phyloP scores from a whole-genome alignment of 441 rosid genomes.

The Cnidoscolus chayamansa region DNA sequence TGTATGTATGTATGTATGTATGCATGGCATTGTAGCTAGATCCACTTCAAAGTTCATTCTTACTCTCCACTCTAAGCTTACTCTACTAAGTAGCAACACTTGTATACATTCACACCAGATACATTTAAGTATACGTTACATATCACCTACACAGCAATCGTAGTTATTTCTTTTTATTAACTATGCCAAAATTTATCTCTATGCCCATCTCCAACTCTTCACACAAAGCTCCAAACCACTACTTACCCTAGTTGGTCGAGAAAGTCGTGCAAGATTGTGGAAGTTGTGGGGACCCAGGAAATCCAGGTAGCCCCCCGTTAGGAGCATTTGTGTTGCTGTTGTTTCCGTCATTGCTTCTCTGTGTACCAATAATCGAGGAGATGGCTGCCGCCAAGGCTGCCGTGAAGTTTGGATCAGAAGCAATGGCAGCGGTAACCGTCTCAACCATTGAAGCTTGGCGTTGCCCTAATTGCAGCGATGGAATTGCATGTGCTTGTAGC shows the following conservation, averaged over 20 bases:
- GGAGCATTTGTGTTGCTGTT: constrained; percentile 21
- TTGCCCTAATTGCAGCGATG: constrained; percentile 35
- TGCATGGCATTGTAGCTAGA: too few species aligned
- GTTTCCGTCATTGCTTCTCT: constrained; percentile 24
- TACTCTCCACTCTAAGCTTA: constrained; percentile 28
- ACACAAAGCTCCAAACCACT: not conserved
- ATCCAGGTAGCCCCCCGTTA: constrained; percentile 26
- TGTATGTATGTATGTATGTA: too few species aligned
- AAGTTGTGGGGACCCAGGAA: constrained; percentile 69
- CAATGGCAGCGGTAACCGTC: constrained; percentile 61
- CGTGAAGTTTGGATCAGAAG: constrained; percentile 76
- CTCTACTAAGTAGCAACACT: not conserved
- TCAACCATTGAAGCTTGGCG: constrained; percentile 53
- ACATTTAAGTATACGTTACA: too few species aligned
- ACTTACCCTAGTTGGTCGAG: constrained; percentile 47
- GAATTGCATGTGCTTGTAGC: constrained; percentile 25
- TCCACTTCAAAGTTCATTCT: constrained; percentile 13
- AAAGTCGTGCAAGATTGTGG: constrained; percentile 91
- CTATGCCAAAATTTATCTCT: constrained; percentile 14
- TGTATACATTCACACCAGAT: too few species aligned
- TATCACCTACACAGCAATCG: not conserved
- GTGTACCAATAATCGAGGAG: constrained; percentile 47
- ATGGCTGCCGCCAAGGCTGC: constrained; percentile 80
- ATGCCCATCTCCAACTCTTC: not conserved
- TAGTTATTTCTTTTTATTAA: not conserved